Evolutionary conservation across 306 rosid species (phyloP).

Genomic region (Hylodesmum podocarpum): DNA sequence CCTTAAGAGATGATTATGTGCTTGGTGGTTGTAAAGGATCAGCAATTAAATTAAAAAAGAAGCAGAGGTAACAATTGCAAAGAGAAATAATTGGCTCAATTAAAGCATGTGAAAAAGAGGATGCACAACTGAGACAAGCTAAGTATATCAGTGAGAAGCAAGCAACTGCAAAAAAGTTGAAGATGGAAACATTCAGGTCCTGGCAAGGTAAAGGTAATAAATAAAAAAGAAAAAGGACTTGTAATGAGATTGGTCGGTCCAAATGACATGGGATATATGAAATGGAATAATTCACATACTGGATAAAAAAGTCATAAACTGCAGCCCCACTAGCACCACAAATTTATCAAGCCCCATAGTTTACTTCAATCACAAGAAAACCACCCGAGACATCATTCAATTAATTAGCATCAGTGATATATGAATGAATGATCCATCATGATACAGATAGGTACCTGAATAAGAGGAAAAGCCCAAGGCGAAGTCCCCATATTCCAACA

Average conservation of each 20-base stretch:
- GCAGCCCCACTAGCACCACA: not conserved
- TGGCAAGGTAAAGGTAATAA: not conserved
- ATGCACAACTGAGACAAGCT: not conserved
- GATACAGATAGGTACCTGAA: conserved; percentile 50
- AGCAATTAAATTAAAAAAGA: not conserved
- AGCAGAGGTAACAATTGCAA: not conserved
- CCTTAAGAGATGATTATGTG: not conserved
- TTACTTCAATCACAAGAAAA: not conserved
- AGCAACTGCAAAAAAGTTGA: not conserved
- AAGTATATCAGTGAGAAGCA: not conserved
- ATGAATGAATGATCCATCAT: not conserved
- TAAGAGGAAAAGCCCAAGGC: conserved; percentile 72
- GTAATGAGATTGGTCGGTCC: not conserved
- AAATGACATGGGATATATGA: not conserved
- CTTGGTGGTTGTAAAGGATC: not conserved
- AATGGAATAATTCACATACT: not conserved
- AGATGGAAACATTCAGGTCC: not conserved
- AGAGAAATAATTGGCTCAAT: not conserved
- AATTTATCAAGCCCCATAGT: not conserved
- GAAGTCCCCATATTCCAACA: conserved; percentile 89
- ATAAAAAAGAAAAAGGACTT: not conserved
- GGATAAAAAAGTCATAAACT: not conserved
- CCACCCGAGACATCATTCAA: not conserved
- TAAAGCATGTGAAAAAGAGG: not conserved
- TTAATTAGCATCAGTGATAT: not conserved